phyloP scores from a whole-genome alignment of 257 asterid species.

The Anisodus tanguticus region DNA sequence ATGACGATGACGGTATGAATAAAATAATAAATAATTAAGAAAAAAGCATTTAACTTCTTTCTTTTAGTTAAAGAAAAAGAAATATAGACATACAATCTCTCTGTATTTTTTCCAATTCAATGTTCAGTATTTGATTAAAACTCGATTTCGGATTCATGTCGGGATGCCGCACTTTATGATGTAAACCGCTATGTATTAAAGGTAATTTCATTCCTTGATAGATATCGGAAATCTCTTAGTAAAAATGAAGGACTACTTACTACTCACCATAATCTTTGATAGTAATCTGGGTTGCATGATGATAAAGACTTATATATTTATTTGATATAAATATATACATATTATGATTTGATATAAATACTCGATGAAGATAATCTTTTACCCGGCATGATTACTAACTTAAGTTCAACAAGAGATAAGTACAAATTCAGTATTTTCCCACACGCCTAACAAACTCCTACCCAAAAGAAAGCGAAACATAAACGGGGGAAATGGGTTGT shows the following conservation, averaged over 20 bases:
- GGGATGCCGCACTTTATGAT: neutral
- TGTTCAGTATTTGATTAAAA: neutral
- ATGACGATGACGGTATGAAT: neutral
- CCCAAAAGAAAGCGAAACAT: neutral
- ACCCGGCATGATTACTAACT: neutral
- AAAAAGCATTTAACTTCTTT: neutral
- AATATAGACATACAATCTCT: neutral
- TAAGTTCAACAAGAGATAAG: neutral
- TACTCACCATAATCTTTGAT: too few relatives aligned
- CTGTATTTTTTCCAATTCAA: neutral
- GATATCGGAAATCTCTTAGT: too few relatives aligned
- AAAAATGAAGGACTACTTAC: neutral
- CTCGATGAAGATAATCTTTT: too few relatives aligned
- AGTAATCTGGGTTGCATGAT: too few relatives aligned
- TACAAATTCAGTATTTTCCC: neutral
- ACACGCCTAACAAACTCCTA: neutral
- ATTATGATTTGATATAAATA: too few relatives aligned
- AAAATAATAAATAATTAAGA: neutral
- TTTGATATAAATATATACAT: too few relatives aligned
- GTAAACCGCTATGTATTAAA: neutral
- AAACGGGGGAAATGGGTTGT: neutral
- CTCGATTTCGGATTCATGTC: too few relatives aligned
- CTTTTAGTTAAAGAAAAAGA: neutral
- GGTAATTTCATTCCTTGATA: too few relatives aligned
- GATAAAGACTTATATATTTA: too few relatives aligned